phyloP scores from a whole-genome alignment of 345 rosid species.

The Pistacia atlantica region DNA sequence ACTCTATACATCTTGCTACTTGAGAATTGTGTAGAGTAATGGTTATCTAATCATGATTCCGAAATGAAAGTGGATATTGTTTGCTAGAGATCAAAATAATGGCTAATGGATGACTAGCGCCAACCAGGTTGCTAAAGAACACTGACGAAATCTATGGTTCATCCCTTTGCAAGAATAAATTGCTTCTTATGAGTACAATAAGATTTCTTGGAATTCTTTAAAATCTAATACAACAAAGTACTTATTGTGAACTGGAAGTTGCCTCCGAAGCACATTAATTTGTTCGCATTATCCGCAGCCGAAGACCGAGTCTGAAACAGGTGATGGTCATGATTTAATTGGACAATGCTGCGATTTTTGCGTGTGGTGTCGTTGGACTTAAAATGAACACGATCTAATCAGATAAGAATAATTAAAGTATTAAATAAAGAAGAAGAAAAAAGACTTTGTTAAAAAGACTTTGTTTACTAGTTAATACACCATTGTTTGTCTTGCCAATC shows the following conservation, averaged over 20 bases:
- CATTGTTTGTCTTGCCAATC: not conserved
- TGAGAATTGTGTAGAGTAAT: conserved; percentile 20
- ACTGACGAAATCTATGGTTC: not conserved
- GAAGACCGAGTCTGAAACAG: not conserved
- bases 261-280: not conserved
- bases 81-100: conserved; percentile 24
- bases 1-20: conserved; percentile 10
- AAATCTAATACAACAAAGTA: too few species aligned
- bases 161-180: not conserved
- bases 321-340: not conserved
- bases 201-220: not conserved
- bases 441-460: not conserved
- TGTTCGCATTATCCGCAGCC: conserved; percentile 6
- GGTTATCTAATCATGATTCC: conserved; percentile 17
- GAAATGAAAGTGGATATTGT: conserved; percentile 18
- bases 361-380: conserved; percentile 6
- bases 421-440: not conserved
- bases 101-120: conserved; percentile 10
- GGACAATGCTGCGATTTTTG: conserved; percentile 3
- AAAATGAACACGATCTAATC: conserved; percentile 2
- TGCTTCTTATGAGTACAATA: not conserved
- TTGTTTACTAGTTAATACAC: not conserved
- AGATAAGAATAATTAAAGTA: not conserved
- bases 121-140: conserved; percentile 9
- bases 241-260: not conserved